Evolutionary conservation across 805 yeast genomes (phyloP).

Genomic region (Metschnikowia noctiluminum): DNA sequence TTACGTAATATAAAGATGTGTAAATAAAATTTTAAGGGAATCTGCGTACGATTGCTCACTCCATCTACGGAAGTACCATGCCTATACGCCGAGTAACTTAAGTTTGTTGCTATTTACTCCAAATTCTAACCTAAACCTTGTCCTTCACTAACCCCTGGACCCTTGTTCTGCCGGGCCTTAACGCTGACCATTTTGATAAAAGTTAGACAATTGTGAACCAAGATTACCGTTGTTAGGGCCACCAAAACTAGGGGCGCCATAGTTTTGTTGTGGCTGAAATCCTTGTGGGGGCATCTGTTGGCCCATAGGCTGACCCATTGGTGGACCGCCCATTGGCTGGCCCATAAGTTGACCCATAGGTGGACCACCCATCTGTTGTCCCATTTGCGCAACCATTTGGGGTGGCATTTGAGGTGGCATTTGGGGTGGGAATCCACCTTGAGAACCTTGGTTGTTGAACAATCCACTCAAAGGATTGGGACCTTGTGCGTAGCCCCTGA

Average conservation of each 20-base stretch:
- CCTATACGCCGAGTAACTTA: too few species aligned
- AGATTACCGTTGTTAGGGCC: slow-evolving; percentile 26
- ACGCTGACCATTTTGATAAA: slow-evolving; percentile 26
- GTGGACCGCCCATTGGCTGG: slow-evolving; percentile 4
- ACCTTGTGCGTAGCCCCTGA: slow-evolving; percentile 31
- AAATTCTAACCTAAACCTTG: too few species aligned
- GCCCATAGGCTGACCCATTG: slow-evolving; percentile 1
- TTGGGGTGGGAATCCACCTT: slow-evolving; percentile 13
- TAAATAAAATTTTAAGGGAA: neutral
- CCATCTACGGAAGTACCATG: too few species aligned
- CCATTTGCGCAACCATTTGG: slow-evolving; percentile 1
- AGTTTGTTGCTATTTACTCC: too few species aligned
- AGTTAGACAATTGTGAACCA: slow-evolving; percentile 38
- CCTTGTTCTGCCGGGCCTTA: neutral
- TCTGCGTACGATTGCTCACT: neutral
- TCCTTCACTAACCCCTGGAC: too few species aligned
- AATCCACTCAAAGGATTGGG: slow-evolving; percentile 50
- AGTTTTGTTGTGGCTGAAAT: slow-evolving; percentile 10
- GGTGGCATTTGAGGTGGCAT: slow-evolving; percentile 7
- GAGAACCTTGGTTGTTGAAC: slow-evolving; percentile 28
- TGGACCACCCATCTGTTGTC: neutral
- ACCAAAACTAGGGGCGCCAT: slow-evolving; percentile 13
- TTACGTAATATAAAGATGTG: neutral
- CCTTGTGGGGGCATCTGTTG: slow-evolving; percentile 9
- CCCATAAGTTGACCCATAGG: slow-evolving; percentile 4